phyloP scores from a whole-genome alignment of 2,329 filamentous ascomycete genomes.

The Alternaria brassicae region DNA sequence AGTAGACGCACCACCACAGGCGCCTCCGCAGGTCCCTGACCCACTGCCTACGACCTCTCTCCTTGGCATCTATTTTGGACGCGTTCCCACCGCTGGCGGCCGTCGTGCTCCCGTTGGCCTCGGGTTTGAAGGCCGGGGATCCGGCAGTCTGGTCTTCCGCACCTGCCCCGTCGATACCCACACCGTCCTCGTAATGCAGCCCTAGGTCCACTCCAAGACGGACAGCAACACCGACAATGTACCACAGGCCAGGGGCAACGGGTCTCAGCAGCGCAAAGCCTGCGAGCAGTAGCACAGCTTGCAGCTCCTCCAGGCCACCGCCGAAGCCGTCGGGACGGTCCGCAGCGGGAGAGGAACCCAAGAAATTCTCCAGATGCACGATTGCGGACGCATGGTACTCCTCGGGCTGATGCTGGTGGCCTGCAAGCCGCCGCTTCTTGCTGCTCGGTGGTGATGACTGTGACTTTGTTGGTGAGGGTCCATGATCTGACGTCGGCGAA shows the following conservation, averaged over 20 bases:
- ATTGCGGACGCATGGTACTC: conserved; percentile 97
- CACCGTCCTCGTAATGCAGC: conserved; percentile 89
- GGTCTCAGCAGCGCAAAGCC: conserved; percentile 91
- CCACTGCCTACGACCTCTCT: conserved; percentile 78
- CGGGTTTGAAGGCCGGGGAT: conserved; percentile 37
- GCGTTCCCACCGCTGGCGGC: conserved; percentile 30
- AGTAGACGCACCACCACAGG: conserved; percentile 97
- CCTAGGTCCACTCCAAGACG: conserved; percentile 90
- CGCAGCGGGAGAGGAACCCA: conserved; percentile 68
- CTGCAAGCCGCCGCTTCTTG: conserved; percentile 52
- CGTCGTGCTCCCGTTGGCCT: conserved; percentile 40
- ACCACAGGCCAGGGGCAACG: conserved; percentile 93
- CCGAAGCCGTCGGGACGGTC: conserved; percentile 70
- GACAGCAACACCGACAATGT: conserved; percentile 93
- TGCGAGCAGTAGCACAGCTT: conserved; percentile 88
- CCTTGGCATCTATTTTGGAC: conserved; percentile 56
- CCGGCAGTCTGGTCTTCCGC: conserved; percentile 39
- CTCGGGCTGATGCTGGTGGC: conserved; percentile 78
- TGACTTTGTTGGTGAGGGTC: conserved; percentile 38
- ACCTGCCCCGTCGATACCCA: conserved; percentile 62
- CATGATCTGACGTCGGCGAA: conserved; percentile 40
- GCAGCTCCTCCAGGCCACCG: conserved; percentile 90
- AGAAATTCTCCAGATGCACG: conserved; percentile 85
- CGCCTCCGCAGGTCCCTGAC: conserved; percentile 83
- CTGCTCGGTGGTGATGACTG: conserved; percentile 42